phyloP scores from a whole-genome alignment of 306 rosid species.

The Vicia sativa region DNA sequence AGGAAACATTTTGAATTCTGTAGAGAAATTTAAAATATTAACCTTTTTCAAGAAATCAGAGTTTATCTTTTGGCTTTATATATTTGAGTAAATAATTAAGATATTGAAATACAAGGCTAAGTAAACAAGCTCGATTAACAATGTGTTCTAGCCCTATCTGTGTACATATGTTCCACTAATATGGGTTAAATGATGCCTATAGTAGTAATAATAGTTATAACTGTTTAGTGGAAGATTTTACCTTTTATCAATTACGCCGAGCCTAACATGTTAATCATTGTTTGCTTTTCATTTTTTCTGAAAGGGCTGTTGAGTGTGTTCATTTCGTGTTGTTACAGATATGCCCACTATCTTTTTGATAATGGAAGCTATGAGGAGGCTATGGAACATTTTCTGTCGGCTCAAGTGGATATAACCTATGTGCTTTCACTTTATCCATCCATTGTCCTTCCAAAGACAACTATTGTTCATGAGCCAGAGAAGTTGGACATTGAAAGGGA shows the following conservation, averaged over 20 bases:
- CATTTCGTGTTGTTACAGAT: slow-evolving; percentile 55
- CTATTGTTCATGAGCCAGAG: slow-evolving; percentile 67
- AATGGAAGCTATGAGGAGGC: slow-evolving; percentile 96
- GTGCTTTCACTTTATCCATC: slow-evolving; percentile 90
- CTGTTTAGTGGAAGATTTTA: slow-evolving; percentile 18
- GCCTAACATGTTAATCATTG: slow-evolving; percentile 26
- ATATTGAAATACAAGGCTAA: slow-evolving; percentile 21
- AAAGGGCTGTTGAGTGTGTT: slow-evolving; percentile 33
- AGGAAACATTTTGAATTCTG: neutral
- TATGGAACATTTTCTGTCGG: slow-evolving; percentile 91
- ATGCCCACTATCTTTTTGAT: slow-evolving; percentile 93
- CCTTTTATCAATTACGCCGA: slow-evolving; percentile 6
- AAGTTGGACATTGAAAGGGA: slow-evolving; percentile 73
- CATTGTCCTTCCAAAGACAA: slow-evolving; percentile 80
- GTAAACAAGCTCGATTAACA: slow-evolving; percentile 24
- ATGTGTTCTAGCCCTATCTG: slow-evolving; percentile 8
- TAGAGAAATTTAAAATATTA: neutral
- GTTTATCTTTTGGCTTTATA: slow-evolving; percentile 22
- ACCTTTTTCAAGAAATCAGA: neutral
- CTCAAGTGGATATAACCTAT: slow-evolving; percentile 87
- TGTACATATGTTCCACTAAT: neutral
- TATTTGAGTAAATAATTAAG: slow-evolving; percentile 4
- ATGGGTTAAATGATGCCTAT: slow-evolving; percentile 9
- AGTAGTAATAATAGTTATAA: slow-evolving; percentile 10
- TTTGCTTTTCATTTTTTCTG: slow-evolving; percentile 11